Percentiles rank a stretch among this genome's conserved stretches.
phyloP scores from a whole-genome alignment of 805 yeast genomes.

The Babjeviella inositovora region DNA sequence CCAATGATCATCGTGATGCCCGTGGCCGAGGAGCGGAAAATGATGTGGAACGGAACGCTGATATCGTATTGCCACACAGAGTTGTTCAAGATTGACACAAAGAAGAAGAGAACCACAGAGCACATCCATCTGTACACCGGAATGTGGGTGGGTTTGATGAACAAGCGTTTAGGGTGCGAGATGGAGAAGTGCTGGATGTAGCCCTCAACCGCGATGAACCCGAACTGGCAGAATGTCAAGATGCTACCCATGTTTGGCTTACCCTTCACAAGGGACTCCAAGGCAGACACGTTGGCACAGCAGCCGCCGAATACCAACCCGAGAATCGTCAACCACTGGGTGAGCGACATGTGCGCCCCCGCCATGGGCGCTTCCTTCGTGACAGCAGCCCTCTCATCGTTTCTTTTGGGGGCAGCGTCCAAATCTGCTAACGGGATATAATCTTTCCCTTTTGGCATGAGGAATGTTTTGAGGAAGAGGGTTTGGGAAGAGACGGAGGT shows the following conservation, averaged over 20 bases:
- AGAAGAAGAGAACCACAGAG: constrained; percentile 31
- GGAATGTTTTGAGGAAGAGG: no score
- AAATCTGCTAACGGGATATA: no score
- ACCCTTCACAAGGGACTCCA: constrained; percentile 32
- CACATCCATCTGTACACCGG: constrained; percentile 26
- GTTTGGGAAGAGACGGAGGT: no score
- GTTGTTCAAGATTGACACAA: constrained; percentile 38
- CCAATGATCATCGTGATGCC: constrained; percentile 48
- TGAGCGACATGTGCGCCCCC: no score
- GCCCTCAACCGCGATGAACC: constrained; percentile 30
- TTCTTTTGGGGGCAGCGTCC: no score
- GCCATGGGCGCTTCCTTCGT: no score
- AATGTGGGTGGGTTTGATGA: constrained; percentile 14
- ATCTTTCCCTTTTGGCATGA: no score
- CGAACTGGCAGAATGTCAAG: constrained; percentile 43
- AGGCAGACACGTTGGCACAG: constrained; percentile 49
- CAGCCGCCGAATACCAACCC: constrained; percentile 53
- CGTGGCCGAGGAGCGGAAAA: constrained; percentile 49
- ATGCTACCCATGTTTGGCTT: constrained; percentile 25
- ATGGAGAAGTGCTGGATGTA: constrained; percentile 13
- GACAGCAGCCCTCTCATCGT: no score
- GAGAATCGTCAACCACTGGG: constrained; percentile 1
- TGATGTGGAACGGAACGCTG: constrained; percentile 52
- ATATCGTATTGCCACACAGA: constrained; percentile 37
- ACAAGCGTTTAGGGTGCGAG: constrained; percentile 7